Conservation (phyloP, 2,329 filamentous ascomycete species). For the Lasiodiplodia gonubiensis region DNA sequence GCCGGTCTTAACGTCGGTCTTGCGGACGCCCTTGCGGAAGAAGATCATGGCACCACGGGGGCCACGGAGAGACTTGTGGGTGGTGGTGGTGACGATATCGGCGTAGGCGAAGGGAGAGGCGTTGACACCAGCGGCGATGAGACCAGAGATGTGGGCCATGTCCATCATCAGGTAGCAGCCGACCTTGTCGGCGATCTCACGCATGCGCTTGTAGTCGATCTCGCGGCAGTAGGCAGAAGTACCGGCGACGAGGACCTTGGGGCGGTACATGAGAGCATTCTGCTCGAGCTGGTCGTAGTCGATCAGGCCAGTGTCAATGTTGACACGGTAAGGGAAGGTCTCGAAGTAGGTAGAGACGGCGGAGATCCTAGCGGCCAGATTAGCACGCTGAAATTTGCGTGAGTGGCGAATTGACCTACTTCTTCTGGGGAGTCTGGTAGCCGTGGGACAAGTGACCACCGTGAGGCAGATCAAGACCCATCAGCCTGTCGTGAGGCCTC, state of each 20-base stretch:
- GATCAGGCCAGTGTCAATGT: slow-evolving; percentile 89
- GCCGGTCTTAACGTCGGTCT: slow-evolving; percentile 82
- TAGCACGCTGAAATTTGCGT: background rate
- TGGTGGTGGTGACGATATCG: slow-evolving; percentile 96
- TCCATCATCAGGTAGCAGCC: slow-evolving; percentile 93
- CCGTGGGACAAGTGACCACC: slow-evolving; percentile 95
- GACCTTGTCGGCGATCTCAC: slow-evolving; percentile 86
- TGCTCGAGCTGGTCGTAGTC: slow-evolving; percentile 93
- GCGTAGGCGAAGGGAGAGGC: slow-evolving; percentile 87
- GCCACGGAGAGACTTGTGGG: slow-evolving; percentile 95
- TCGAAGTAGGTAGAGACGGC: slow-evolving; percentile 99
- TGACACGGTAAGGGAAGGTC: slow-evolving; percentile 90
- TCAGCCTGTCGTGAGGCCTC: slow-evolving; percentile 91
- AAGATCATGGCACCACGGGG: slow-evolving; percentile 98
- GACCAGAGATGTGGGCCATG: slow-evolving; percentile 96
- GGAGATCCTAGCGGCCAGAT: slow-evolving; percentile 68
- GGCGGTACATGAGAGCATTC: slow-evolving; percentile 84
- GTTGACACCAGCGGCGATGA: slow-evolving; percentile 90
- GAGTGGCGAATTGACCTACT: slow-evolving; percentile 59
- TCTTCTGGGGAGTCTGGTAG: slow-evolving; percentile 94
- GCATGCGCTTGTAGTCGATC: slow-evolving; percentile 94
- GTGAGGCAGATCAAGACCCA: slow-evolving; percentile 94
- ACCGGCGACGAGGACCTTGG: slow-evolving; percentile 93
- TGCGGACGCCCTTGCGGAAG: slow-evolving; percentile 89
- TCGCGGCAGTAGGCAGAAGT: slow-evolving; percentile 95